Evolutionary conservation across 2,329 filamentous ascomycete species (phyloP).

Genomic region (Colletotrichum ledebouriae): DNA sequence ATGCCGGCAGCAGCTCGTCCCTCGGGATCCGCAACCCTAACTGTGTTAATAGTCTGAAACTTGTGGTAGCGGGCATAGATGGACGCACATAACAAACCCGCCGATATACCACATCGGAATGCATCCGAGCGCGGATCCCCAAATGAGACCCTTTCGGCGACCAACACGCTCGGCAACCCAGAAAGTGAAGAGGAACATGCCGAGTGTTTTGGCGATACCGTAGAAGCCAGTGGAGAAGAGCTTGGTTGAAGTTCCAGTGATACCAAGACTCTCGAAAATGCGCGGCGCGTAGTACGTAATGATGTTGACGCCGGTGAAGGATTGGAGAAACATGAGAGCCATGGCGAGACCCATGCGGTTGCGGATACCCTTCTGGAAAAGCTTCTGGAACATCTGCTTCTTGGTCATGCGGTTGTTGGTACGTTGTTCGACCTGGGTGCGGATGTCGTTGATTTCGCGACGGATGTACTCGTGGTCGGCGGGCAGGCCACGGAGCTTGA

Average conservation of each 20-base stretch:
- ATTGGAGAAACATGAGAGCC: conserved; percentile 63
- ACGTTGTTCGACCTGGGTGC: conserved; percentile 66
- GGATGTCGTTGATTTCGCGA: conserved; percentile 70
- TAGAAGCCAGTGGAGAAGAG: conserved; percentile 58
- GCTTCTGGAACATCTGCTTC: conserved; percentile 49
- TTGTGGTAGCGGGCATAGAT: no score
- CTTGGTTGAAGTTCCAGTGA: conserved; percentile 50
- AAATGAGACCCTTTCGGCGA: conserved; percentile 62
- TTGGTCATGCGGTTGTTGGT: conserved; percentile 49
- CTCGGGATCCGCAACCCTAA: conserved; percentile 48
- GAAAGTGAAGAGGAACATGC: conserved; percentile 56
- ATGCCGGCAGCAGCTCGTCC: conserved; percentile 59
- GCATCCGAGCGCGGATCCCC: conserved; percentile 55
- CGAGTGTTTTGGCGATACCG: conserved; percentile 54
- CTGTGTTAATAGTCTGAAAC: no score
- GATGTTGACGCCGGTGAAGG: conserved; percentile 64
- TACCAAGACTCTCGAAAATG: conserved; percentile 55
- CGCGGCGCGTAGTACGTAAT: conserved; percentile 68
- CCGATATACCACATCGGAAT: conserved; percentile 58
- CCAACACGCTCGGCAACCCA: conserved; percentile 63
- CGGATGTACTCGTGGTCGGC: conserved; percentile 45
- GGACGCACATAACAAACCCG: conserved; percentile 49
- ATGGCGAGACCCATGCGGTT: conserved; percentile 64
- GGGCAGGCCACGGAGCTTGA: conserved; percentile 50
- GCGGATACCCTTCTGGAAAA: conserved; percentile 53